Base-by-base conservation (phyloP, 2,329 filamentous ascomycete genomes). In the Chalaropsis ovoidea region DNA sequence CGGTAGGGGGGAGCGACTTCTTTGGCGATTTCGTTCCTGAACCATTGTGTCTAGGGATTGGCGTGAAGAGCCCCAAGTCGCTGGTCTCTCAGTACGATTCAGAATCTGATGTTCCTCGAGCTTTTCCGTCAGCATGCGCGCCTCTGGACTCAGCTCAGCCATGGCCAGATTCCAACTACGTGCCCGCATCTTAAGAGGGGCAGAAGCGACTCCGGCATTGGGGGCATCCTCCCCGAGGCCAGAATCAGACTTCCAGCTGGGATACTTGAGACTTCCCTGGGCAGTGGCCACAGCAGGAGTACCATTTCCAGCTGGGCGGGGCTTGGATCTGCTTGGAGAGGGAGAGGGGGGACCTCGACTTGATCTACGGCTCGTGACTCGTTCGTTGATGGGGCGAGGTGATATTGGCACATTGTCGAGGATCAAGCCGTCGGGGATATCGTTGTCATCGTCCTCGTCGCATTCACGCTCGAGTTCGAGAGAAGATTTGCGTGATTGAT, bases 381-480 rank as follows among this genome's bases (percentile, higher is more conserved):
- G 78, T 68, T 86, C 82, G 27, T 77, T 77, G 1, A 77, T 77
- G 1, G 84, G 84, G 1, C 85, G 80, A n/a, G 89, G 89, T 0
- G 89, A 92, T 58, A 94, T 84, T 4, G 89, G 89, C 1, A 94
- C 86, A 69, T 94, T 94, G 75, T 90, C 88, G 60, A 94, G 81
- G 63, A 91, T 81, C 27, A 89, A 82, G 64, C 89, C 88, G 31
- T 92, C 88, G 0, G 89, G 89, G 39, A 94, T 86, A 66, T 89
- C 84, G 71, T 91, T 88, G 64, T 86, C 86, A 63, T 84, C 86
- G 64, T 91, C 87, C 62, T 87, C 84, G 70, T 90, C 85, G 68
- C 82, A 92, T 72, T 93, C 89, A 65, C 83, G 82, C 72, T 94
- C 89, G 63, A 90, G 78, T 71, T 92, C 84, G 67, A 85, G 76